Conservation (phyloP, 768 basidiomycete species). For the Rhodotorula kratochvilovae region DNA sequence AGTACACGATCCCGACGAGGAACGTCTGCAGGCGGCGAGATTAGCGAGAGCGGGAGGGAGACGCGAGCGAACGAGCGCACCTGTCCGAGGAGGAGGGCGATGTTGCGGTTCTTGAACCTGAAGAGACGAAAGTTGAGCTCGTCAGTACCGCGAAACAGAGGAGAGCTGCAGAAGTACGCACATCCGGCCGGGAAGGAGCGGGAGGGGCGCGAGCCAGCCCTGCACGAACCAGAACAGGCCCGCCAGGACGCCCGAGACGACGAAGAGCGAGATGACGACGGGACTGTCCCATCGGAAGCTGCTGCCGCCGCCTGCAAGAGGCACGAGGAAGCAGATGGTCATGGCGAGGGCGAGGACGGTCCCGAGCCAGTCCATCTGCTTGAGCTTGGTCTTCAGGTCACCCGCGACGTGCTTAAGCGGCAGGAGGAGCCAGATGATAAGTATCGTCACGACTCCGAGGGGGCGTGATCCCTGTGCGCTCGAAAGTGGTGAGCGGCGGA, state of each 20-base stretch:
- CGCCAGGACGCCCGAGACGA: slow-evolving; percentile 25
- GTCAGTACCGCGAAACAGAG: not conserved
- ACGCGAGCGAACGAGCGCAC: not conserved
- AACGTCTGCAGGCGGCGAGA: slow-evolving; percentile 29
- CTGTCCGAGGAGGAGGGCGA: slow-evolving; percentile 36
- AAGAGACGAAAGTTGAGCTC: slow-evolving; percentile 8
- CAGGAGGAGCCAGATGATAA: slow-evolving; percentile 41
- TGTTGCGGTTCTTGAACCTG: slow-evolving; percentile 41
- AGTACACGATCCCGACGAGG: slow-evolving; percentile 44
- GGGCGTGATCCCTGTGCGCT: slow-evolving; percentile 37
- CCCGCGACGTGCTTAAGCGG: slow-evolving; percentile 43
- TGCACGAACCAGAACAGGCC: slow-evolving; percentile 37
- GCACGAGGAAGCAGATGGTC: slow-evolving; percentile 42
- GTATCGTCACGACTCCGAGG: slow-evolving; percentile 33
- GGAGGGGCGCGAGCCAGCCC: slow-evolving; percentile 36
- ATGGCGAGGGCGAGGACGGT: slow-evolving; percentile 40
- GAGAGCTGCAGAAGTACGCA: not conserved
- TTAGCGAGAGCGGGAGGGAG: too few relatives aligned
- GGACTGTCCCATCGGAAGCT: slow-evolving; percentile 41
- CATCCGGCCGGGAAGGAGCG: slow-evolving; percentile 42
- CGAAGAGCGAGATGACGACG: slow-evolving; percentile 40
- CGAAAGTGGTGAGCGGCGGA: not conserved
- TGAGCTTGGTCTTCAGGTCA: slow-evolving; percentile 35
- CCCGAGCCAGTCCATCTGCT: slow-evolving; percentile 44
- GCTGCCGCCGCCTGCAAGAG: slow-evolving; percentile 43